Evolutionary conservation across 2,329 filamentous ascomycete genomes (phyloP).

Genomic region (Trichoderma lentiforme): DNA sequence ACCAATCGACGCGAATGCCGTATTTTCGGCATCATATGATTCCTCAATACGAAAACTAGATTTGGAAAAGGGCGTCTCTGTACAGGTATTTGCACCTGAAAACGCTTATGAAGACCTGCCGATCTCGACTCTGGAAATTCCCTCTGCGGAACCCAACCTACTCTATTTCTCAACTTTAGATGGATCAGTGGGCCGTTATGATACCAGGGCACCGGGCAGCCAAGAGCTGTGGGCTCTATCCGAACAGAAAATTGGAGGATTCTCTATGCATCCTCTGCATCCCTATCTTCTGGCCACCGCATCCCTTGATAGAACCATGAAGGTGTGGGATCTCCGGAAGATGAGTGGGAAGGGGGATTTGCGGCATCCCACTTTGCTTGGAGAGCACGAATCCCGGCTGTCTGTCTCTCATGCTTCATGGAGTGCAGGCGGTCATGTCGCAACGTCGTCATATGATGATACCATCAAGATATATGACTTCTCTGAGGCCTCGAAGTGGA

Average conservation of each 20-base stretch:
- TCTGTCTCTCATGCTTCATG: conserved; percentile 93
- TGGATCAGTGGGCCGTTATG: conserved; percentile 76
- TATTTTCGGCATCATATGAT: conserved; percentile 90
- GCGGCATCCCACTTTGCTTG: conserved; percentile 65
- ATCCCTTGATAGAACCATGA: conserved; percentile 82
- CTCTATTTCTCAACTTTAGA: conserved; percentile 86
- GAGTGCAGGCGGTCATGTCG: conserved; percentile 79
- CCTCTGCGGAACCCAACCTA: conserved; percentile 63
- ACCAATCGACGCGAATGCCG: conserved; percentile 65
- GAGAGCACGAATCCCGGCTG: conserved; percentile 75
- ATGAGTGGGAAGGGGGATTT: conserved; percentile 62
- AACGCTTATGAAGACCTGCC: conserved; percentile 70
- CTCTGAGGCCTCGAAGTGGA: conserved; percentile 57
- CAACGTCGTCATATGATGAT: conserved; percentile 92
- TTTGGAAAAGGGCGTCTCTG: conserved; percentile 71
- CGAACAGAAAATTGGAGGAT: conserved; percentile 95
- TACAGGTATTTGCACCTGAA: conserved; percentile 75
- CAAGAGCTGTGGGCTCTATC: conserved; percentile 71
- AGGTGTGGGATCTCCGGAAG: conserved; percentile 88
- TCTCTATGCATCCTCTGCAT: conserved; percentile 74
- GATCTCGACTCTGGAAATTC: conserved; percentile 81
- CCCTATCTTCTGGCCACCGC: conserved; percentile 85
- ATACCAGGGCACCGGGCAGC: conserved; percentile 60
- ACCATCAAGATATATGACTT: conserved; percentile 91
- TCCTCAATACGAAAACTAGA: conserved; percentile 87